These are phyloP conservation scores for Schoenoplectus triqueter DNA, from an alignment of 202 grass and related monocot species.

Conservation along the genomic window DNA sequence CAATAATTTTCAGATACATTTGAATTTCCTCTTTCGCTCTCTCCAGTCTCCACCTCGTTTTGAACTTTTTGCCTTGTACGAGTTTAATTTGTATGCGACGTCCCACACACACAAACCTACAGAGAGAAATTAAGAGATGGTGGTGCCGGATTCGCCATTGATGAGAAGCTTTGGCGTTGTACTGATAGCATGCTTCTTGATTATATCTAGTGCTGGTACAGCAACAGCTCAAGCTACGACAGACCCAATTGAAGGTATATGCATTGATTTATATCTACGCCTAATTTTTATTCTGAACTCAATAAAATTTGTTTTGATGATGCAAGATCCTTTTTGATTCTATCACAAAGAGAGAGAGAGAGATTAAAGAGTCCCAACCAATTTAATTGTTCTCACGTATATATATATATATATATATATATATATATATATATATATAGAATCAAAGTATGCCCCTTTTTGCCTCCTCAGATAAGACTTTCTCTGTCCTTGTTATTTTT, in stretches of 20 bases:
- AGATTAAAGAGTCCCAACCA: too few relatives aligned
- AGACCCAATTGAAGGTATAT: constrained; percentile 34
- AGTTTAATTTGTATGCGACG: too few relatives aligned
- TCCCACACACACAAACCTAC: not conserved
- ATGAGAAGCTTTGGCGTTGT: not conserved
- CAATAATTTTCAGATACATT: not conserved
- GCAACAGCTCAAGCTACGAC: constrained; percentile 38
- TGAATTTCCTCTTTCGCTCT: not conserved
- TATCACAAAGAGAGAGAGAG: too few relatives aligned
- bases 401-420: too few relatives aligned
- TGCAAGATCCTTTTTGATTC: not conserved
- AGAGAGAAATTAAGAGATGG: not conserved
- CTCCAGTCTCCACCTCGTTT: not conserved
- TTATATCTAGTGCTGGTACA: constrained; percentile 32
- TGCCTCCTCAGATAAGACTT: too few relatives aligned
- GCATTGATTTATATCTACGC: not conserved
- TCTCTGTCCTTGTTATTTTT: too few relatives aligned
- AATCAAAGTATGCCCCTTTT: too few relatives aligned
- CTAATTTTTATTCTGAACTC: not conserved
- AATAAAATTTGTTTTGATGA: not conserved
- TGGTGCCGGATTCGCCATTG: not conserved
- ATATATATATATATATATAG: too few relatives aligned
- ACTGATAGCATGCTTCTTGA: constrained; percentile 7
- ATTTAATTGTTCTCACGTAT: too few relatives aligned
- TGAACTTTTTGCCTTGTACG: not conserved